phyloP scores from a whole-genome alignment of 805 yeast genomes.

The Lachancea cidri region DNA sequence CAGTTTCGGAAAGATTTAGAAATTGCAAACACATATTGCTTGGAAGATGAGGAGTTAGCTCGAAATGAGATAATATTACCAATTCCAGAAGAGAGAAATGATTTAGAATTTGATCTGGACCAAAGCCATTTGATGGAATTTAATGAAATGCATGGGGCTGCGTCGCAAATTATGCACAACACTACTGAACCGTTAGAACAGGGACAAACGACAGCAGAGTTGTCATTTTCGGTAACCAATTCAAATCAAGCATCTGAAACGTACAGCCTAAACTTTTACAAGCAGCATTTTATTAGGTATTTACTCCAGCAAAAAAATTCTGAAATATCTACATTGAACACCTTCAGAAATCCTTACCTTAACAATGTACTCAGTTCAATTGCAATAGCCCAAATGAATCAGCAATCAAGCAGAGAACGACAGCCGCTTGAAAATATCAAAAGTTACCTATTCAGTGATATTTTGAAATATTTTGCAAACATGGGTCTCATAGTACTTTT shows the following conservation, averaged over 20 bases:
- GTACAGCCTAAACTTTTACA: conserved; percentile 2
- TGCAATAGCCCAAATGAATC: background rate
- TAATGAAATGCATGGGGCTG: background rate
- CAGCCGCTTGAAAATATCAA: conserved; percentile 2
- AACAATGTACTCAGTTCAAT: background rate
- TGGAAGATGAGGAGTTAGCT: conserved; percentile 38
- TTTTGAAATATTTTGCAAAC: background rate
- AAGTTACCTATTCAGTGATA: conserved; percentile 1
- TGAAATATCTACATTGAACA: conserved; percentile 6
- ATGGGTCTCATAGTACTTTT: conserved; percentile 3
- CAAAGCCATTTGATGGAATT: background rate
- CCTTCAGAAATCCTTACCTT: conserved; percentile 1
- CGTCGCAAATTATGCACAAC: conserved; percentile 1
- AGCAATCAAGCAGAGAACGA: background rate
- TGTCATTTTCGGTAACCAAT: no score
- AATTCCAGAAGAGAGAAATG: background rate
- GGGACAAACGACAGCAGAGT: background rate
- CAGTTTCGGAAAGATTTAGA: conserved; percentile 15
- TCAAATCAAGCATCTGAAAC: no score
- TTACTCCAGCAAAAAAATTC: conserved; percentile 1
- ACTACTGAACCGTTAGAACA: background rate
- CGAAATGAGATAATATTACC: conserved; percentile 41
- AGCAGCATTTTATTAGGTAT: conserved; percentile 1
- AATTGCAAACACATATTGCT: conserved; percentile 17
- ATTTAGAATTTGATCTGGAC: background rate